Percentiles rank a stretch among this genome's conserved stretches.
Conservation (phyloP, 148 eudicot genomes). For the Chenopodium berlandieri region DNA sequence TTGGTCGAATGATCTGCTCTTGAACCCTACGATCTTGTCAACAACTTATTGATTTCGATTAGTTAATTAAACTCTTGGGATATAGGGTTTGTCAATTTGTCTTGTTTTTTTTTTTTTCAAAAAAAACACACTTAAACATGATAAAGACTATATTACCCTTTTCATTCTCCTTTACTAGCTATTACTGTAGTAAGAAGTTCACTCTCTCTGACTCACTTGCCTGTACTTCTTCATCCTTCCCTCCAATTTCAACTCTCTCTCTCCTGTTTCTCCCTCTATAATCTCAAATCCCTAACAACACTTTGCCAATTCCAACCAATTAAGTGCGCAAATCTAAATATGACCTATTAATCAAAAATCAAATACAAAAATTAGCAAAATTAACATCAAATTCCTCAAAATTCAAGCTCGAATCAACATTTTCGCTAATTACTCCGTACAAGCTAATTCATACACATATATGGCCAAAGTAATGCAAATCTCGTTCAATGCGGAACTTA, state of each 20-base stretch:
- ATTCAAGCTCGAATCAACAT: background rate
- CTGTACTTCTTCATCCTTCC: conserved; percentile 71
- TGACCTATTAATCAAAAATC: conserved; percentile 2
- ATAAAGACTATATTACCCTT: no score
- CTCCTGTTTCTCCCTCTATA: conserved; percentile 7
- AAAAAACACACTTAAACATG: no score
- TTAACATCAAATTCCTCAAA: background rate
- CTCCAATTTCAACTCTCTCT: conserved; percentile 44
- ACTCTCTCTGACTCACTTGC: conserved; percentile 82
- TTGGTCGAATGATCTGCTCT: no score
- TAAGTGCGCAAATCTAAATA: background rate
- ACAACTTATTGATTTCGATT: no score
- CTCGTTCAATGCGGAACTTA: no score
- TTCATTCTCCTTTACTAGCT: no score
- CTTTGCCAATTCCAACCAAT: background rate
- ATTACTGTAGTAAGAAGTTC: no score
- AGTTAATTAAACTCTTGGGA: no score
- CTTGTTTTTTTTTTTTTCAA: no score
- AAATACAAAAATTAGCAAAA: conserved; percentile 13
- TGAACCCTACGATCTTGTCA: no score
- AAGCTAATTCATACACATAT: background rate
- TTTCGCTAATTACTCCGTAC: background rate
- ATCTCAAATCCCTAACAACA: conserved; percentile 20
- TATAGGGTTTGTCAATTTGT: no score
- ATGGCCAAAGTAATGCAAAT: no score